A percentile compares a stretch with the other conserved stretches of the same genome.
Conservation (phyloP, 768 basidiomycete genomes). For the Phaeolepiota aurea region DNA sequence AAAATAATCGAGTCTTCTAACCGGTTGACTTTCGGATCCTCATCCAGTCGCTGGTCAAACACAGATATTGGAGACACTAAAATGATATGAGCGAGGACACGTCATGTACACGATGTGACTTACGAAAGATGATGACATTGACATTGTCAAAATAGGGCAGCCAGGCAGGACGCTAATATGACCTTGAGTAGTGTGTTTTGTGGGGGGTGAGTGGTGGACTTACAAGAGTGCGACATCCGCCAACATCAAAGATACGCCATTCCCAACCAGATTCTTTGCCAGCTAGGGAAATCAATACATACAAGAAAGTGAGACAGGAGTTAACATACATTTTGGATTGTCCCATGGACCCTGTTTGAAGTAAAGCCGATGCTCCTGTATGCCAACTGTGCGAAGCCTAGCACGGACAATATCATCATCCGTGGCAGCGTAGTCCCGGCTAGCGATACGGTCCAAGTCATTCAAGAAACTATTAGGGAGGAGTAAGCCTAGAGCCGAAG, state of each 20-base stretch:
- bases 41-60: constrained; percentile 67
- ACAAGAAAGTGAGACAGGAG: constrained; percentile 2
- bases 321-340: constrained; percentile 18
- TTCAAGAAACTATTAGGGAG: constrained; percentile 50
- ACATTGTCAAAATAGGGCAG: constrained; percentile 74
- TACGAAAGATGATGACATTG: constrained; percentile 69
- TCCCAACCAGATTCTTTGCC: constrained; percentile 34
- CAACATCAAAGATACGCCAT: constrained; percentile 75
- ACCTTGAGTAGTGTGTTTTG: constrained; percentile 6
- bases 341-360: constrained; percentile 37
- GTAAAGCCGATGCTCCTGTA: constrained; percentile 54
- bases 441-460: constrained; percentile 57
- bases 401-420: constrained; percentile 72
- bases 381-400: constrained; percentile 59
- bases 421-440: constrained; percentile 50
- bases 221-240: constrained; percentile 63
- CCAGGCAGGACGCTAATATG: constrained; percentile 62
- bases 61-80: constrained; percentile 68
- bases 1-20: constrained; percentile 66
- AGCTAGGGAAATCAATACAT: constrained; percentile 6
- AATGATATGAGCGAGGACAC: constrained; percentile 1
- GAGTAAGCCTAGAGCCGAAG: constrained; percentile 1
- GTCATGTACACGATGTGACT: constrained; percentile 7
- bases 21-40: constrained; percentile 64
- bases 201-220: constrained; percentile 9